Evolutionary conservation across 2,329 filamentous ascomycete genomes (phyloP).

Genomic region (Ophiostoma ulmi): DNA sequence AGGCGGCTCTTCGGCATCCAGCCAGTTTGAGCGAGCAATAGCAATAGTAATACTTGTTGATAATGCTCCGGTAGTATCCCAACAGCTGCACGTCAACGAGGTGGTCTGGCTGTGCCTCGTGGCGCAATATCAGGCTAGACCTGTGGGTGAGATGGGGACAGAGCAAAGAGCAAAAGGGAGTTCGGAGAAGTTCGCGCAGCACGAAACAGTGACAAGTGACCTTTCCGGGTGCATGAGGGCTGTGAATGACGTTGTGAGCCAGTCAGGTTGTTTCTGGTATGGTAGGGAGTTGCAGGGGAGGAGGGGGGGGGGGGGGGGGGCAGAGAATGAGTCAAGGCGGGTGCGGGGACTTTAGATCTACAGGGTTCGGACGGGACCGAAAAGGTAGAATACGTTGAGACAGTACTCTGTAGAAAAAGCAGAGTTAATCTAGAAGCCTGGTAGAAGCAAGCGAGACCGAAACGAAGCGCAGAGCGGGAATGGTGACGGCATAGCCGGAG

Average conservation of each 20-base stretch:
- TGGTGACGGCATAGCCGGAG: slow-evolving; percentile 6
- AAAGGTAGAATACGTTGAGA: not conserved
- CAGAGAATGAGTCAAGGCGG: not conserved
- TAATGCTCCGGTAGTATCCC: not conserved
- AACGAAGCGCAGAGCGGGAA: slow-evolving; percentile 1
- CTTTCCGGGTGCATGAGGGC: not conserved
- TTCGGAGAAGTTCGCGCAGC: not conserved
- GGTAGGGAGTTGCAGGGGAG: not conserved
- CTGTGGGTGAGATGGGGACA: not conserved
- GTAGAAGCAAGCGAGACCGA: slow-evolving; percentile 1
- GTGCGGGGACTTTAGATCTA: not conserved
- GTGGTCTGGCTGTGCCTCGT: slow-evolving; percentile 21
- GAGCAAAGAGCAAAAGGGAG: not conserved
- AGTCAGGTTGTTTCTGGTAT: not conserved
- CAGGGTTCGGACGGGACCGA: not conserved
- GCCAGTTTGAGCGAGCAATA: not conserved
- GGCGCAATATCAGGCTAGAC: slow-evolving; percentile 20
- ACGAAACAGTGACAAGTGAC: not conserved
- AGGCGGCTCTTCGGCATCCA: slow-evolving; percentile 7
- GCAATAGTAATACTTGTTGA: too few species aligned
- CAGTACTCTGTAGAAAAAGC: too few species aligned
- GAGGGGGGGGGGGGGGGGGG: not conserved
- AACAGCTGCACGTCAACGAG: slow-evolving; percentile 1
- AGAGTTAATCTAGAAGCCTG: not conserved
- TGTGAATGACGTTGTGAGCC: not conserved